phyloP scores from a whole-genome alignment of 2,329 filamentous ascomycete species.

The Akanthomyces dipterigenus region DNA sequence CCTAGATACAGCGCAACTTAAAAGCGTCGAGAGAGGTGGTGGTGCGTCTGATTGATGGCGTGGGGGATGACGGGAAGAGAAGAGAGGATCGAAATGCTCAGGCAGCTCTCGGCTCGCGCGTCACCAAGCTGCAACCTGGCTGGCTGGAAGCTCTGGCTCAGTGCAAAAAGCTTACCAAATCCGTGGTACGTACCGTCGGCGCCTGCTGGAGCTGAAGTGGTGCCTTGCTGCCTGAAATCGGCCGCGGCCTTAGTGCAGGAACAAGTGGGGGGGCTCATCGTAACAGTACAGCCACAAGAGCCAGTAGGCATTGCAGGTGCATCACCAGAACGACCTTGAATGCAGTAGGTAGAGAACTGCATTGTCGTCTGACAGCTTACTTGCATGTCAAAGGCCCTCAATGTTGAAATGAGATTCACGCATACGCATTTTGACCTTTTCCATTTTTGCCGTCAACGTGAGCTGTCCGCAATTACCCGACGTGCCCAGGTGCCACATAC shows the following conservation, averaged over 20 bases:
- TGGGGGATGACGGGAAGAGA: conserved; percentile 17
- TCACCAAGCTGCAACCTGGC: conserved; percentile 24
- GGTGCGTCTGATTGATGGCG: conserved; percentile 11
- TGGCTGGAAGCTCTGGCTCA: conserved; percentile 2
- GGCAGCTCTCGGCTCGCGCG: conserved; percentile 39
- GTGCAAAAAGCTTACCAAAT: conserved; percentile 11
- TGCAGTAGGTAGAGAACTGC: no score
- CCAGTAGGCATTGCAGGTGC: neutral
- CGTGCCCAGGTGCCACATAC: neutral
- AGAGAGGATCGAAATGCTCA: conserved; percentile 25
- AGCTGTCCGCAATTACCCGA: no score
- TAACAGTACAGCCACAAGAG: no score
- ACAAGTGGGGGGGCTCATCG: neutral
- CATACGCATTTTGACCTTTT: no score
- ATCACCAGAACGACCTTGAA: no score
- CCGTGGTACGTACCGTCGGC: conserved; percentile 13
- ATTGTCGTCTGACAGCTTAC: no score
- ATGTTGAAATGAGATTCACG: no score
- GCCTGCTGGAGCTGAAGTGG: conserved; percentile 1
- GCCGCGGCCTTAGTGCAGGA: neutral
- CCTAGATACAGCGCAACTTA: neutral
- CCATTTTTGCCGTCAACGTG: neutral
- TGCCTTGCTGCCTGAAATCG: conserved; percentile 19
- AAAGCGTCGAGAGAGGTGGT: neutral
- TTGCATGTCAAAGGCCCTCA: neutral